Percentiles rank a stretch among this genome's conserved stretches.
phyloP scores from a whole-genome alignment of 148 eudicot species.

The Chenopodium formosanum region DNA sequence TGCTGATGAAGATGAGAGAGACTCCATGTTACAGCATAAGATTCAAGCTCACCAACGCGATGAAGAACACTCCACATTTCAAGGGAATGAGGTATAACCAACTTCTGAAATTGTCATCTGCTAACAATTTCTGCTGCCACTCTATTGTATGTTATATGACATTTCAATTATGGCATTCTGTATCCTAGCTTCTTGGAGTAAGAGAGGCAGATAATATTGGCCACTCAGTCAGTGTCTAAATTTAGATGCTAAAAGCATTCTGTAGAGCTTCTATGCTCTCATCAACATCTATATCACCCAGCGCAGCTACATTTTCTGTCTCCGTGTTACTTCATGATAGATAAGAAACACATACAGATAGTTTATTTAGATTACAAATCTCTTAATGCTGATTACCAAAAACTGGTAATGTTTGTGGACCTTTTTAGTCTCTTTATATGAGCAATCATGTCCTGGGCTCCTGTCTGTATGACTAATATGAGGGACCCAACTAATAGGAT shows the following conservation, averaged over 20 bases:
- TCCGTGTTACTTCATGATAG: neutral
- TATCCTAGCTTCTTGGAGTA: neutral
- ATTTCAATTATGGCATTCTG: neutral
- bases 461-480: neutral
- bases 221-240: neutral
- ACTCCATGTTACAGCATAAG: conserved; percentile 24
- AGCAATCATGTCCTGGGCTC: neutral
- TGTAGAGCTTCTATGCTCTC: neutral
- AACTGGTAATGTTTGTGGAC: neutral
- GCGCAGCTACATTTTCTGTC: neutral
- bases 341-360: neutral
- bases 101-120: neutral
- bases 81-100: conserved; percentile 44
- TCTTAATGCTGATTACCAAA: too few relatives aligned
- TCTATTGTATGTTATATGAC: neutral
- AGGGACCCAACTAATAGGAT: neutral
- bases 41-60: conserved; percentile 27
- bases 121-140: neutral
- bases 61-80: conserved; percentile 21
- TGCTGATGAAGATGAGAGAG: conserved; percentile 31
- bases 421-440: neutral
- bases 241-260: too few relatives aligned
- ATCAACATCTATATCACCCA: neutral
- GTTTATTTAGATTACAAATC: neutral
- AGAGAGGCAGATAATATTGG: neutral